Evolutionary conservation across 2,329 filamentous ascomycete genomes (phyloP), one percentile per base, ranked within the genome.

Genomic region (Talaromyces islandicus): DNA sequence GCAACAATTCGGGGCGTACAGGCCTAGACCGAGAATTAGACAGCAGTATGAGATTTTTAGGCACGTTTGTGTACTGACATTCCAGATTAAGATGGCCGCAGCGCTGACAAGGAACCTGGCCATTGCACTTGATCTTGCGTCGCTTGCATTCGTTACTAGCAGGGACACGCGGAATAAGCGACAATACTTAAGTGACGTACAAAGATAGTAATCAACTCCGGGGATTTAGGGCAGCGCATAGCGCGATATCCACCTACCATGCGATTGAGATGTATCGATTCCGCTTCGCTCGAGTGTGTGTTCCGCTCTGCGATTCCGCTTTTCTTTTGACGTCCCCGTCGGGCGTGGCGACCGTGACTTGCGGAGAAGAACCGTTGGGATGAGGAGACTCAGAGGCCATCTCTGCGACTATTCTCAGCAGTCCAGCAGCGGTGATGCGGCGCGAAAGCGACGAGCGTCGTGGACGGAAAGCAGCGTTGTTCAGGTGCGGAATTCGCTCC

Each of bases 101-200:
- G 64, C 85, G 79, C 67, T 86, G 83, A 67, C 85, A 88, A 12
- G 85, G 85, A 14, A 80, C 81, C 70, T 88, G 81, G 48, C 85
- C 85, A 73, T 88, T 88, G 75, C 85, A 87, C 64, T 87, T 87
- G 71, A 88, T 88, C 75, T 88, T 88, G 60, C 85, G 80, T 54
- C 85, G 77, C 71, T 87, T 86, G 75, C 85, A 86, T 67, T 87
- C 84, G 70, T 87, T 86, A 69, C 83, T 85, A 54, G 48, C 19
- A 14, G 12, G 25, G 9, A 17, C 9, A 35, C 14, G 19, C 9
- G 5, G 25, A 27, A 25, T 52, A n/a, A 29, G 48, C 48, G 5
- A 52, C 27, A 46, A 35, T 35, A 50, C 21, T 54, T 25, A n/a
- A 52, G 41, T 24, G 60, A 63, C 51, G 5, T 46, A n/a, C 41